These are phyloP conservation scores for Irpex rosettiformis DNA, from an alignment of 1,284 basidiomycete species.

Conservation along the genomic window DNA sequence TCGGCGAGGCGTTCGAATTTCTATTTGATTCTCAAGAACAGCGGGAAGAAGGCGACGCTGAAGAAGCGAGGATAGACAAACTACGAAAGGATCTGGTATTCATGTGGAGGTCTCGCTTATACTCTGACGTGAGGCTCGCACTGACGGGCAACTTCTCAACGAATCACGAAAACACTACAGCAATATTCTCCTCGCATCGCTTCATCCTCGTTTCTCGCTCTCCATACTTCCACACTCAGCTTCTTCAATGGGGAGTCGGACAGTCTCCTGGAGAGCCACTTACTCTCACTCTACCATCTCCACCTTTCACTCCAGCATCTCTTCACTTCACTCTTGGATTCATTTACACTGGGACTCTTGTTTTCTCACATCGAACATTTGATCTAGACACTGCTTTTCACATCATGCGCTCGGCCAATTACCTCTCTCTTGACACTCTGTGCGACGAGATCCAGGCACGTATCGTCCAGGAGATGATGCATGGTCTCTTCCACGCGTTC, in stretches of 20 bases:
- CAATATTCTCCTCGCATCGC: conserved; percentile 88
- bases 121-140: conserved; percentile 84
- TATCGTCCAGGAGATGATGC: conserved; percentile 83
- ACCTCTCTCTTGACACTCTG: conserved; percentile 77
- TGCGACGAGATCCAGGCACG: conserved; percentile 79
- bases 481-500: conserved; percentile 83
- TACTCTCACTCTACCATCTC: conserved; percentile 76
- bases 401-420: conserved; percentile 82
- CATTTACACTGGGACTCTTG: conserved; percentile 91
- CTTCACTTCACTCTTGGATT: conserved; percentile 94
- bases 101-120: conserved; percentile 94
- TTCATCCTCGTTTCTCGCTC: conserved; percentile 90
- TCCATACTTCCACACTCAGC: conserved; percentile 79
- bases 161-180: conserved; percentile 66
- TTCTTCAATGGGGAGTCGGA: conserved; percentile 54
- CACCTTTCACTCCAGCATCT: conserved; percentile 93
- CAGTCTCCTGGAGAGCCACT: conserved; percentile 42
- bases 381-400: conserved; percentile 91
- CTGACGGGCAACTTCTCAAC: conserved; percentile 63
- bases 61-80: conserved; percentile 80
- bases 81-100: conserved; percentile 88
- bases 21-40: conserved; percentile 72
- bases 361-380: conserved; percentile 90
- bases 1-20: conserved; percentile 88
- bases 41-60: conserved; percentile 50